Evolutionary conservation across 768 basidiomycete genomes (phyloP).

Genomic region (Lactarius deliciosus): DNA sequence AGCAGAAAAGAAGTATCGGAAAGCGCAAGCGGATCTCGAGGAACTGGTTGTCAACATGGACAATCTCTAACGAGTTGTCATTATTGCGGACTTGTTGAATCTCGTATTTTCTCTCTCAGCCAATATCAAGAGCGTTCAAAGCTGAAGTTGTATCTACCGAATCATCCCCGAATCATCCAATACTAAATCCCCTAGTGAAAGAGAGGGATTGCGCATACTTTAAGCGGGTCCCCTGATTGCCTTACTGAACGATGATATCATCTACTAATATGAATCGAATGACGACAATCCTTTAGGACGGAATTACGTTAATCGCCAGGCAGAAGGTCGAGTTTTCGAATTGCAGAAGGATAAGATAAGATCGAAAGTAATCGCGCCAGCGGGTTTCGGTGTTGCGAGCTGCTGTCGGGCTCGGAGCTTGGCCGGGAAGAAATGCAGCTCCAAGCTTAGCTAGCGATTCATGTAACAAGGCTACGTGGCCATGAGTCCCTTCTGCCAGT

Average conservation of each 20-base stretch:
- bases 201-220: too few relatives aligned
- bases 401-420: background rate
- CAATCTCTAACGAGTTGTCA: constrained; percentile 19
- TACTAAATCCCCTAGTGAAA: too few relatives aligned
- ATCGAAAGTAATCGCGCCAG: background rate
- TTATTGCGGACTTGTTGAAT: background rate
- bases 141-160: too few relatives aligned
- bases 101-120: background rate
- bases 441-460: background rate
- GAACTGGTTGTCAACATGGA: constrained; percentile 24
- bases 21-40: constrained; percentile 23
- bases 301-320: background rate
- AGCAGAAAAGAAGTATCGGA: constrained; percentile 16
- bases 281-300: background rate
- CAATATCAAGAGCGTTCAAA: background rate
- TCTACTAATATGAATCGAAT: background rate
- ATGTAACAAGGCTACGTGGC: background rate
- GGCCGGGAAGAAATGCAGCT: background rate
- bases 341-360: background rate
- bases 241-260: background rate
- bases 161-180: too few relatives aligned
- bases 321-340: background rate
- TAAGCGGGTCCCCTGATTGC: too few relatives aligned
- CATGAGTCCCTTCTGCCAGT: background rate
- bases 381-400: background rate